These are phyloP conservation scores for Quillaja saponaria DNA, from an alignment of 306 rosid genomes.

Conservation along the genomic window DNA sequence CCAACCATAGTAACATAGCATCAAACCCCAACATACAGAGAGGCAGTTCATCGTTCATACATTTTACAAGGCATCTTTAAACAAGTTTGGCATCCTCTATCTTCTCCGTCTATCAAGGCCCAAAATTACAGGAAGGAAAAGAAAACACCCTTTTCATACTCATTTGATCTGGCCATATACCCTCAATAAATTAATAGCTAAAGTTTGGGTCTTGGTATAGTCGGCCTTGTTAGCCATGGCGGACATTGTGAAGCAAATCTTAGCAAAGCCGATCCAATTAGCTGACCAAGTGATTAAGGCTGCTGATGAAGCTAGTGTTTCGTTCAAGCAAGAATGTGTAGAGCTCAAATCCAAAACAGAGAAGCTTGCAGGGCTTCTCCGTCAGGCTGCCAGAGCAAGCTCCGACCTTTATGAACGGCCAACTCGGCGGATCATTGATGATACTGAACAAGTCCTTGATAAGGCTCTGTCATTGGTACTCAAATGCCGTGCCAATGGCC, in stretches of 20 bases:
- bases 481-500: slow-evolving; percentile 69
- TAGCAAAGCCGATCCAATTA: slow-evolving; percentile 76
- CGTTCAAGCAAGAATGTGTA: slow-evolving; percentile 62
- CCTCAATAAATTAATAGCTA: neutral
- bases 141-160: neutral
- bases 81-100: slow-evolving; percentile 15
- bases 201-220: slow-evolving; percentile 16
- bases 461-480: slow-evolving; percentile 58
- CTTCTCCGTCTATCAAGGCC: slow-evolving; percentile 32
- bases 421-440: slow-evolving; percentile 73
- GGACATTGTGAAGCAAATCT: slow-evolving; percentile 69
- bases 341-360: slow-evolving; percentile 79
- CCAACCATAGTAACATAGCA: no score
- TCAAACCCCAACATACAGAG: no score
- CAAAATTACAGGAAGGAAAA: neutral
- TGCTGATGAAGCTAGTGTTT: slow-evolving; percentile 64
- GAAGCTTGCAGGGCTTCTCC: slow-evolving; percentile 72
- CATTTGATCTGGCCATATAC: slow-evolving; percentile 26
- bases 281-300: slow-evolving; percentile 77
- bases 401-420: slow-evolving; percentile 92
- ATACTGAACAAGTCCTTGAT: slow-evolving; percentile 71
- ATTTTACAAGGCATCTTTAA: slow-evolving; percentile 13
- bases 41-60: neutral
- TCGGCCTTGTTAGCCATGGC: slow-evolving; percentile 56
- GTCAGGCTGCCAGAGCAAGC: slow-evolving; percentile 84